Conservation (phyloP, 2,329 filamentous ascomycete species). For the Cladosporium oxysporum region DNA sequence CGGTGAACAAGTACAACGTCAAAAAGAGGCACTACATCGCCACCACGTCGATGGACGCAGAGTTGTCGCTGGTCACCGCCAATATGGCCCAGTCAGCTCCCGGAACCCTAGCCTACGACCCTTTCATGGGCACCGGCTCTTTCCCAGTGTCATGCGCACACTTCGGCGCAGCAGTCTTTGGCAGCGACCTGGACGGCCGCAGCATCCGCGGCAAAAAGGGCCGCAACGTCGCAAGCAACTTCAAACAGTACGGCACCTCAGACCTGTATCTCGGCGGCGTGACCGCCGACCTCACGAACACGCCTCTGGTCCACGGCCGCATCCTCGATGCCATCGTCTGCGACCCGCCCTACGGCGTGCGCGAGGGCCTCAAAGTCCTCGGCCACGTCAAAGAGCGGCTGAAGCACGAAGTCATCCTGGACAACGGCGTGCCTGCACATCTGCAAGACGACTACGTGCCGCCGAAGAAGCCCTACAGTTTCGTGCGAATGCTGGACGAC, state of each 20-base stretch:
- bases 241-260: slow-evolving; percentile 75
- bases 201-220: slow-evolving; percentile 72
- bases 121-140: slow-evolving; percentile 92
- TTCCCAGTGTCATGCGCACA: slow-evolving; percentile 89
- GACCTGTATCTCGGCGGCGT: slow-evolving; percentile 74
- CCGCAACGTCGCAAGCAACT: slow-evolving; percentile 69
- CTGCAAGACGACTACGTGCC: slow-evolving; percentile 73
- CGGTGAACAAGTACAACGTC: slow-evolving; percentile 75
- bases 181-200: slow-evolving; percentile 91
- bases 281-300: slow-evolving; percentile 83
- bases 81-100: slow-evolving; percentile 83
- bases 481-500: slow-evolving; percentile 85
- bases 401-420: slow-evolving; percentile 58
- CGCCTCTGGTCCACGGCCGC: slow-evolving; percentile 60
- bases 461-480: slow-evolving; percentile 90
- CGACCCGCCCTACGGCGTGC: slow-evolving; percentile 93
- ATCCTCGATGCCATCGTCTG: slow-evolving; percentile 90
- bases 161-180: slow-evolving; percentile 80
- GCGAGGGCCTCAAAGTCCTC: slow-evolving; percentile 86
- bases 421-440: slow-evolving; percentile 70
- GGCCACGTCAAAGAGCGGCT: slow-evolving; percentile 65
- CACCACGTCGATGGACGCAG: slow-evolving; percentile 96
- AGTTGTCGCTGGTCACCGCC: slow-evolving; percentile 85
- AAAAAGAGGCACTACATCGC: slow-evolving; percentile 94
- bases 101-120: slow-evolving; percentile 88